Base-by-base conservation (phyloP, 2,329 filamentous ascomycete genomes). In the Chalara sp. region DNA sequence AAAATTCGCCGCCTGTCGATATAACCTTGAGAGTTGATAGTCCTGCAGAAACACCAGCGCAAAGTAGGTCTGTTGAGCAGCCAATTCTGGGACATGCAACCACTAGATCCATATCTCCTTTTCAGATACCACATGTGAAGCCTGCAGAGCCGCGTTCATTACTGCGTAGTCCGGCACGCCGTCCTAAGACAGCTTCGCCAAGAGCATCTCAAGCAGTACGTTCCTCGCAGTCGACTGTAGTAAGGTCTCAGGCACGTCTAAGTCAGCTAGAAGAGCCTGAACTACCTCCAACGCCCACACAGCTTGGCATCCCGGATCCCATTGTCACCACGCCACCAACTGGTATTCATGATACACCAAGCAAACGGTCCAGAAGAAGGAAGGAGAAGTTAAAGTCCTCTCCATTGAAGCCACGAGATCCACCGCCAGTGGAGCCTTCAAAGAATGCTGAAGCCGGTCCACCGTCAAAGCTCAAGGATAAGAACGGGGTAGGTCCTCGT, bases 291-390 rank as follows among this genome's bases (percentile, higher is more conserved):
- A 79, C 79, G 0, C 75, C 76, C 1, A 71, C 72, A 32, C 70
- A 76, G 45, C 69, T 68, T 37, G 73, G 72, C 4, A 65, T 75
- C 10, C 67, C 69, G 2, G 80, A 83, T 52, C 72, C 76, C 8
- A 69, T 78, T 1, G 71, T 79, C 31, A 76, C 73, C 42, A 77
- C 76, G 3, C 78, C 78, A 6, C 78, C 80, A 1, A 64, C 69
- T 21, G 81, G 81, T 1, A 84, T 84, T 31, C 80, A 83, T 53
- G 75, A 75, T 47, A 81, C 78, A 11, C 79, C 80, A 0, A 78
- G 76, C 28, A 77, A 72, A 52, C 68, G 70, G 32, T 68, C 70
- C 3, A 72, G 71, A 58, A 69, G 56, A 49, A 67, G 67, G 35
- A 75, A 71, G 51, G 53, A 55, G 31, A 64, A 56, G 44, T 35